A percentile compares a stretch with the other conserved stretches of the same genome.
Conservation (phyloP, 768 basidiomycete genomes). For the Lentinula raphanica region DNA sequence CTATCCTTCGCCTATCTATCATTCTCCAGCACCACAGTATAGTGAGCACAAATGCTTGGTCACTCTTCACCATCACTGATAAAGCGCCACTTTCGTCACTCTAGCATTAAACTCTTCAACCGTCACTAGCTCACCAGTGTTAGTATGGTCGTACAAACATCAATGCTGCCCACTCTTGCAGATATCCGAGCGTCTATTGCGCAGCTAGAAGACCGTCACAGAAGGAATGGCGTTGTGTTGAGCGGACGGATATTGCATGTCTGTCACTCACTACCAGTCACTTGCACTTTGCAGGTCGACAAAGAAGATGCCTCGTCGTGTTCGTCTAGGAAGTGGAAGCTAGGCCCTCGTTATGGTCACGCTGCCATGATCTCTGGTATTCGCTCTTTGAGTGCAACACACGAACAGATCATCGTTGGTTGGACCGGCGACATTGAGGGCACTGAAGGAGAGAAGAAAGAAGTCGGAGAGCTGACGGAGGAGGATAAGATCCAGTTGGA, state of each 20-base stretch:
- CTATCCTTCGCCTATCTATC: background rate
- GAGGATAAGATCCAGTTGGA: constrained; percentile 67
- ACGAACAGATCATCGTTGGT: constrained; percentile 89
- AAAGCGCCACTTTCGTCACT: background rate
- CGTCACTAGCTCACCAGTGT: background rate
- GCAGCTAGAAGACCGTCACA: constrained; percentile 65
- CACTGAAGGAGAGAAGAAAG: constrained; percentile 37
- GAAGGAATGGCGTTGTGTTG: constrained; percentile 62
- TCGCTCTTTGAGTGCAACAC: constrained; percentile 71
- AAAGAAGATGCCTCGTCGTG: constrained; percentile 10
- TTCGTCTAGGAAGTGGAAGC: constrained; percentile 48
- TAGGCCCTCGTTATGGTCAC: constrained; percentile 81
- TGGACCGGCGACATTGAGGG: constrained; percentile 89
- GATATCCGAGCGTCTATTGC: background rate
- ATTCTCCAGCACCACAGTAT: background rate
- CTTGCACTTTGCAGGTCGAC: constrained; percentile 50
- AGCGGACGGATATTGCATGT: constrained; percentile 90
- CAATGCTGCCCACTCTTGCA: background rate
- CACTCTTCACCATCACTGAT: too few relatives aligned
- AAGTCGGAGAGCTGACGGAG: constrained; percentile 45
- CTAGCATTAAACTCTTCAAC: background rate
- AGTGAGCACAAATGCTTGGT: background rate
- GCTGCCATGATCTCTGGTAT: constrained; percentile 95
- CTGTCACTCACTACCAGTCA: constrained; percentile 83
- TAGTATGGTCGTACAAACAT: background rate